Percentiles rank a stretch among this genome's conserved stretches.
Evolutionary conservation across 257 asterid genomes (phyloP).

Genomic region (Solanum arcanum): DNA sequence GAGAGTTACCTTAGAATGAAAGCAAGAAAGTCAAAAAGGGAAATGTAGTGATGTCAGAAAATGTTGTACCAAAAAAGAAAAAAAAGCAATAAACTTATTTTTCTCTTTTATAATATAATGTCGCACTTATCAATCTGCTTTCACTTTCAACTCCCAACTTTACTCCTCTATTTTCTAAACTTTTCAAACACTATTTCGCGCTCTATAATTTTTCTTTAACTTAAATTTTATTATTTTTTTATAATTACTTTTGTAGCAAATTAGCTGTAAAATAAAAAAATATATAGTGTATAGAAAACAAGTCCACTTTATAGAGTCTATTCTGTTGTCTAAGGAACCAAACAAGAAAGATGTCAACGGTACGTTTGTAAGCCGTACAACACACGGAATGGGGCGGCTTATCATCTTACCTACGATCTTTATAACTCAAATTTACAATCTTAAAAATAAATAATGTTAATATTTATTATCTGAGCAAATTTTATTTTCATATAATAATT

Average conservation of each 20-base stretch:
- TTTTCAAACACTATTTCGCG: background rate
- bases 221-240: background rate
- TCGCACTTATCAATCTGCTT: background rate
- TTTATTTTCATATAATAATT: fast-evolving
- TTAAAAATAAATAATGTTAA: too few relatives aligned
- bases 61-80: background rate
- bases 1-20: background rate
- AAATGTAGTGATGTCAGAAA: background rate
- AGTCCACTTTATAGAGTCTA: background rate
- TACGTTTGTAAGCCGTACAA: background rate
- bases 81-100: background rate
- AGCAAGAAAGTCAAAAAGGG: background rate
- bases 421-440: fast-evolving
- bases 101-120: background rate
- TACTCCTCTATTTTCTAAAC: background rate
- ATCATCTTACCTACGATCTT: background rate
- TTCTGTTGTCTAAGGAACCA: background rate
- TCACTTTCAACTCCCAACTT: background rate
- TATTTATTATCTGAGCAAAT: background rate
- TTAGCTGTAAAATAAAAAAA: background rate
- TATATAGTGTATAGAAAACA: background rate
- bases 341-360: background rate
- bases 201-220: background rate
- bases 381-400: background rate
- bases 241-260: background rate